Conservation (phyloP, 2,329 filamentous ascomycete genomes). For the Colletotrichum tabaci region DNA sequence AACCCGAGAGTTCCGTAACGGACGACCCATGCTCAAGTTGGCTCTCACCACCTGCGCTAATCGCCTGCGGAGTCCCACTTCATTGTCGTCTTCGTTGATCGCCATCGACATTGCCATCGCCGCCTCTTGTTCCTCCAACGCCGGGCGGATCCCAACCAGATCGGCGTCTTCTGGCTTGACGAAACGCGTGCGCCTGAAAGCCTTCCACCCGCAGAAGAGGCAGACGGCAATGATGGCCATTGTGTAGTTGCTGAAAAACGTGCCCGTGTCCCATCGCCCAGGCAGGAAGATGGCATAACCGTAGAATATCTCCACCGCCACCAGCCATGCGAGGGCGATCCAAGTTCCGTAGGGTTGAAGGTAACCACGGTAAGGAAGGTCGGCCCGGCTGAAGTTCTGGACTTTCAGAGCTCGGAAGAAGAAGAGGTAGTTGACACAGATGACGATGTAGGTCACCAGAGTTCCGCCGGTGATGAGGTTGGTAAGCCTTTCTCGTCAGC, state of each 20-base stretch:
- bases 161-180: slow-evolving; percentile 69
- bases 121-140: slow-evolving; percentile 70
- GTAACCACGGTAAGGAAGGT: slow-evolving; percentile 75
- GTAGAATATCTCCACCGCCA: slow-evolving; percentile 72
- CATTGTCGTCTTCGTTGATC: not conserved
- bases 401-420: slow-evolving; percentile 70
- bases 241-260: slow-evolving; percentile 75
- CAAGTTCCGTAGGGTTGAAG: slow-evolving; percentile 75
- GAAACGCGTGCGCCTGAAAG: slow-evolving; percentile 71
- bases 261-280: slow-evolving; percentile 57
- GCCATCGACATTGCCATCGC: not conserved
- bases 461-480: slow-evolving; percentile 72
- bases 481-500: slow-evolving; percentile 55
- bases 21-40: not conserved
- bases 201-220: slow-evolving; percentile 69
- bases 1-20: slow-evolving; percentile 8
- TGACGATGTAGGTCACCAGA: slow-evolving; percentile 20
- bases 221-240: slow-evolving; percentile 73
- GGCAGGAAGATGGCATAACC: slow-evolving; percentile 75
- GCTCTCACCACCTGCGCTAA: slow-evolving; percentile 2
- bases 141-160: slow-evolving; percentile 71
- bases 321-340: slow-evolving; percentile 69
- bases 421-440: slow-evolving; percentile 69
- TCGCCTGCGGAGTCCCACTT: slow-evolving; percentile 3
- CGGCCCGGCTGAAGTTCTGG: slow-evolving; percentile 69